A percentile compares a stretch with the other conserved stretches of the same genome.
Conservation (phyloP, 306 rosid species). For the Delonix regia region DNA sequence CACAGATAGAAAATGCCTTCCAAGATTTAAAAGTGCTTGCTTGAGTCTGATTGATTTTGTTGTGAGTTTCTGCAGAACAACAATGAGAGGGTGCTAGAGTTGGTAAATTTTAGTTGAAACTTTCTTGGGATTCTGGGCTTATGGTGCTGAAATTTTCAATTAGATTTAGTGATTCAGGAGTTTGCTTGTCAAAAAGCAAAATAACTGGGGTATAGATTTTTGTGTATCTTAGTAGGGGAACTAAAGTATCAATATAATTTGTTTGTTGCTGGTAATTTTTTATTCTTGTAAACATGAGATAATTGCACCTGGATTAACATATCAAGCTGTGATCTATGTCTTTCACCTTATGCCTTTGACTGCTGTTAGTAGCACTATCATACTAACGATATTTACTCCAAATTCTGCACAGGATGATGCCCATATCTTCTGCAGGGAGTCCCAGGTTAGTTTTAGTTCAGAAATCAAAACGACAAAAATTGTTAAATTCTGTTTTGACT, state of each 20-base stretch:
- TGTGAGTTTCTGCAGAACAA: background rate
- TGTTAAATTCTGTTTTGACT: background rate
- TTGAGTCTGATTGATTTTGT: background rate
- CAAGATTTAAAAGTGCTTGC: slow-evolving; percentile 1
- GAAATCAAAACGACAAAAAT: slow-evolving; percentile 1
- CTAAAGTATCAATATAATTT: background rate
- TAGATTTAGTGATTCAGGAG: background rate
- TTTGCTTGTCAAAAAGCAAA: background rate
- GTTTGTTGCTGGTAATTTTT: background rate
- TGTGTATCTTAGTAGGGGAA: background rate
- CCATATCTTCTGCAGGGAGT: slow-evolving; percentile 93
- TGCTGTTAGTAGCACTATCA: slow-evolving; percentile 13
- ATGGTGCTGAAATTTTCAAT: background rate
- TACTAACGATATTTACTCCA: slow-evolving; percentile 43
- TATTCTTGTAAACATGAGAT: slow-evolving; percentile 14
- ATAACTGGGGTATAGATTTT: background rate
- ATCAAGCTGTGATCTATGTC: slow-evolving; percentile 13
- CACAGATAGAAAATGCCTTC: background rate
- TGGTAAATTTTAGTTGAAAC: background rate
- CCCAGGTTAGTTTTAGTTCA: slow-evolving; percentile 66
- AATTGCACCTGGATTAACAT: slow-evolving; percentile 8
- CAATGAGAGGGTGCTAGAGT: background rate
- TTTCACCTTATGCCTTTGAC: background rate
- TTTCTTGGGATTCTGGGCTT: slow-evolving; percentile 7
- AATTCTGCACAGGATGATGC: slow-evolving; percentile 82